phyloP scores from a whole-genome alignment of 495 filamentous ascomycete species.

The Immersiella caudata region DNA sequence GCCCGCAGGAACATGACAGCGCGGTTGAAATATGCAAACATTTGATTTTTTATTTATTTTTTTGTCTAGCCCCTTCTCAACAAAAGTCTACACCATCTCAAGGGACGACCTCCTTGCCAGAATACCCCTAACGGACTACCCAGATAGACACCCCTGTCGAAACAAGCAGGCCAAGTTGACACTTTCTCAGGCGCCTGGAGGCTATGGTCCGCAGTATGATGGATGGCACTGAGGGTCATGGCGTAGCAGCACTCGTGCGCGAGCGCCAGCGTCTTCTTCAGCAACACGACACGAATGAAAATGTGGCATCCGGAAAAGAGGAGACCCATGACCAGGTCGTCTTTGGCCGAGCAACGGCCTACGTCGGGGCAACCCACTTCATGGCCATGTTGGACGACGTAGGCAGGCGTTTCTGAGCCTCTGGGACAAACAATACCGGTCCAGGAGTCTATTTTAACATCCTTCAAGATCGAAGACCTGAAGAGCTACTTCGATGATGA shows the following conservation, averaged over 20 bases:
- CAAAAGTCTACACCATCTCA: too few relatives aligned
- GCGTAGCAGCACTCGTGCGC: background rate
- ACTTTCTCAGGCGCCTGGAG: constrained; percentile 45
- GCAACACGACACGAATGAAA: background rate
- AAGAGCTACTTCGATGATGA: constrained; percentile 50
- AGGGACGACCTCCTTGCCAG: too few relatives aligned
- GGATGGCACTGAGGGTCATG: constrained; percentile 35
- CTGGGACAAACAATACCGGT: too few relatives aligned
- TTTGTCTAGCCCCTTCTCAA: background rate
- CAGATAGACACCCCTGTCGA: too few relatives aligned
- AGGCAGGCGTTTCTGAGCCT: too few relatives aligned
- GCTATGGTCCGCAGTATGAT: constrained; percentile 56
- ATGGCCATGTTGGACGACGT: constrained; percentile 59
- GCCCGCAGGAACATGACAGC: constrained; percentile 50
- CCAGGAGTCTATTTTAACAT: constrained; percentile 4
- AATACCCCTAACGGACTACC: too few relatives aligned
- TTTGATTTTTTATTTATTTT: background rate
- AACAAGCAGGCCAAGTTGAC: too few relatives aligned
- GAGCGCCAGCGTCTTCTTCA: background rate
- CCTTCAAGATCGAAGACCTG: constrained; percentile 46
- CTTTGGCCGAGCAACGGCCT: constrained; percentile 42
- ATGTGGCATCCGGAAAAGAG: background rate
- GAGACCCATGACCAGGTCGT: constrained; percentile 34
- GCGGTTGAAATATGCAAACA: constrained; percentile 40
- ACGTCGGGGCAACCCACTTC: constrained; percentile 58